Evolutionary conservation across 176 grass and related monocot genomes (phyloP), one percentile per base, ranked within the genome.

Genomic region (Zea mays): DNA sequence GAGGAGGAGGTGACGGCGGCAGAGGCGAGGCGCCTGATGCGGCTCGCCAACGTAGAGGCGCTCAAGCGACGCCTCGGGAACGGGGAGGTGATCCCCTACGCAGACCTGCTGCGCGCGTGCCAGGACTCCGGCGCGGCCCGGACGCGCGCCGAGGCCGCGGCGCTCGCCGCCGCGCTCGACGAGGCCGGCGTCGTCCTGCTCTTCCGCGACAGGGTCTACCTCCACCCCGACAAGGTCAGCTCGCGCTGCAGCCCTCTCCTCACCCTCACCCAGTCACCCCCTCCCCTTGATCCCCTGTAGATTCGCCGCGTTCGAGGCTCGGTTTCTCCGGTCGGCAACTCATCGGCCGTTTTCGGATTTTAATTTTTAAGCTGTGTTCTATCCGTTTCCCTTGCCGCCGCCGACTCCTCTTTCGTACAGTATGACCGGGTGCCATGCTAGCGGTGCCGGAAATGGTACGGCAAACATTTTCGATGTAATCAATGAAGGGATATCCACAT

Each of bases 131-230:
- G 96, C 40, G 89, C 93, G 1, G 92, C 83, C 5, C 49, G 92
- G 21, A 90, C 96, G 17, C 81, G 73, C 65, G 87, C 90, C 50
- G 96, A 98, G 87, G 96, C 96, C 5, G 59, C 34, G 2, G 87
- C 89, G 35, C 87, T 92, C 71, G 92, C 90, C 2, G 87, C 75
- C 7, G 90, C 84, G 75, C 85, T 99, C 76, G 96, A 99, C 84
- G 92, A 99, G 54, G 88, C 92, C n/a, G 96, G 96, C 43, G 87
- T 99, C 84, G 85, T 99, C 3, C 66, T 99, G 27, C 75, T 99
- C 69, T 93, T 99, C 73, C 87, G 96, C 34, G 92, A 99, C 74
- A 99, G 90, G 80, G 96, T 99, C 47, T 92, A 95, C 74, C 92
- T 99, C 67, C 96, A 90, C 33, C 96, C 96, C 5, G 75, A 95